phyloP scores from a whole-genome alignment of 73 alveolate species.

The Paramecium pentaurelia region DNA sequence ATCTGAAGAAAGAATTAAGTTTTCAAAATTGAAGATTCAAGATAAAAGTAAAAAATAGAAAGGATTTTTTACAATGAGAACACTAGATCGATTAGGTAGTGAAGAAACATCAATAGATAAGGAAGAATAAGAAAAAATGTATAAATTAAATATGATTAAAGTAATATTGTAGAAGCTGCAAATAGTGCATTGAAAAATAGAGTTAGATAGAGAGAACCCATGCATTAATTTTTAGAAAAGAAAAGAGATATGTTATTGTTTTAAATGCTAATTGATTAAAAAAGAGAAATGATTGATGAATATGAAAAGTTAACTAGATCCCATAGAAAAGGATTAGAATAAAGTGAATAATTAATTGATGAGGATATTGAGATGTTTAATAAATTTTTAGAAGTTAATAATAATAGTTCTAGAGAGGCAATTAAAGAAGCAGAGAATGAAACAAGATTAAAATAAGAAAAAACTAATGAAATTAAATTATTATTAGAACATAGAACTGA shows the following conservation, averaged over 20 bases:
- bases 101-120: slow-evolving; percentile 20
- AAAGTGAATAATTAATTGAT: slow-evolving; percentile 34
- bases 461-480: slow-evolving; percentile 22
- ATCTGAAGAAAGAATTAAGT: neutral
- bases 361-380: slow-evolving; percentile 54
- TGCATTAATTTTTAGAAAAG: slow-evolving; percentile 49
- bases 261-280: slow-evolving; percentile 54
- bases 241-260: slow-evolving; percentile 54
- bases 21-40: slow-evolving; percentile 20
- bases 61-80: slow-evolving; percentile 26
- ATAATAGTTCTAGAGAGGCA: slow-evolving; percentile 49
- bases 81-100: neutral
- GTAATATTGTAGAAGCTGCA: slow-evolving; percentile 61
- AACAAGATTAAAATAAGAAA: slow-evolving; percentile 31
- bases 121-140: slow-evolving; percentile 9
- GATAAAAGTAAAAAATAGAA: slow-evolving; percentile 34
- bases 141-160: neutral
- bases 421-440: slow-evolving; percentile 54
- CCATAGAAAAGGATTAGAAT: slow-evolving; percentile 45
- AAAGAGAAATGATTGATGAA: slow-evolving; percentile 43
- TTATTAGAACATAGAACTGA: slow-evolving; percentile 34
- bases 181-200: slow-evolving; percentile 50
- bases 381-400: slow-evolving; percentile 42
- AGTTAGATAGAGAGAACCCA: slow-evolving; percentile 49
- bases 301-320: slow-evolving; percentile 36